These are phyloP conservation scores for Linnemannia exigua DNA, from an alignment of 192 early-diverging fungal species.

Conservation along the genomic window DNA sequence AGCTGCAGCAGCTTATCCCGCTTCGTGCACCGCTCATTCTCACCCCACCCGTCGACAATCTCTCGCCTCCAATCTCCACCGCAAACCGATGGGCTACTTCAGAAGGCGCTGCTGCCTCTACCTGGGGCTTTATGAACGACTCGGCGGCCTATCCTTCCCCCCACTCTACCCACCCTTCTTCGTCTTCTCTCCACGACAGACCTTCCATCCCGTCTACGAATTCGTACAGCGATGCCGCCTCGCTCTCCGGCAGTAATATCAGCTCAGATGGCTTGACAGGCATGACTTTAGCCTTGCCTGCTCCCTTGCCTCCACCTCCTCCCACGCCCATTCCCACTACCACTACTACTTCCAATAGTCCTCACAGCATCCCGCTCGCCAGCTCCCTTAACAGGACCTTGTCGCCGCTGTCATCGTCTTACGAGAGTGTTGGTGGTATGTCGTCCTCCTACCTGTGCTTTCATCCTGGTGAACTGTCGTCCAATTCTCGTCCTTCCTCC, in stretches of 20 bases:
- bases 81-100: constrained; percentile 17
- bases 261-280: background rate
- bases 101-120: constrained; percentile 1
- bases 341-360: background rate
- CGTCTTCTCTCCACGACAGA: background rate
- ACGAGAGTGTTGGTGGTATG: constrained; percentile 3
- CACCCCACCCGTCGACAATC: constrained; percentile 41
- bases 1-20: background rate
- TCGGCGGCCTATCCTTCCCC: constrained; percentile 11
- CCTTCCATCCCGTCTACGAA: background rate
- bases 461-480: constrained; percentile 1
- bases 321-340: background rate
- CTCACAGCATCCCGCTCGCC: background rate
- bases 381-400: background rate
- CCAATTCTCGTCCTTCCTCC: constrained; percentile 21
- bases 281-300: constrained; percentile 19
- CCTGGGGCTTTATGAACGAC: constrained; percentile 34
- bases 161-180: background rate
- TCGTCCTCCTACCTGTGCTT: background rate
- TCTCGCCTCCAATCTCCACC: constrained; percentile 36
- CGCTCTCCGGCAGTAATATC: constrained; percentile 11
- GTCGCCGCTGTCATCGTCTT: background rate
- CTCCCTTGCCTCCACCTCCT: constrained; percentile 18
- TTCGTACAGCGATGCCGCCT: constrained; percentile 1
- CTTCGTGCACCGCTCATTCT: constrained; percentile 32